Percentiles rank a stretch among this genome's conserved stretches.
These are phyloP conservation scores for Claviceps paspali DNA, from an alignment of 2,329 filamentous ascomycete genomes.

Conservation along the genomic window DNA sequence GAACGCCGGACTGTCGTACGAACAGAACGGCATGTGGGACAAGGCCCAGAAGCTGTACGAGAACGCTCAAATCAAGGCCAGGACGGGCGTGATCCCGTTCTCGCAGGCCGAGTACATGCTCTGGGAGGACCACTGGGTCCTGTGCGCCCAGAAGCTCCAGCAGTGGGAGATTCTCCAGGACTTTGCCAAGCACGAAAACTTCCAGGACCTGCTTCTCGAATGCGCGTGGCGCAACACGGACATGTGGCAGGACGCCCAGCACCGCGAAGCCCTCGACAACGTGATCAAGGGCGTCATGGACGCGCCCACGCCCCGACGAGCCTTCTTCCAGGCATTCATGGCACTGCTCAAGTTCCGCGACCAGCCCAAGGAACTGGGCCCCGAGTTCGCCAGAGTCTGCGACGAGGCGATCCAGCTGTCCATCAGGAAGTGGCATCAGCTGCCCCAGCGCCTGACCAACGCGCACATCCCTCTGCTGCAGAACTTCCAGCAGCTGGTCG, in stretches of 20 bases:
- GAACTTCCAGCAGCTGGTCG: conserved; percentile 95
- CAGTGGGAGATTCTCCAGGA: conserved; percentile 98
- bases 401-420: conserved; percentile 96
- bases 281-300: conserved; percentile 97
- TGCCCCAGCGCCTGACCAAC: conserved; percentile 86
- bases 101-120: conserved; percentile 96
- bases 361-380: conserved; percentile 61
- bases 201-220: conserved; percentile 89
- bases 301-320: conserved; percentile 79
- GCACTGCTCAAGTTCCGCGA: conserved; percentile 85
- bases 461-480: conserved; percentile 90
- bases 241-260: conserved; percentile 77
- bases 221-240: conserved; percentile 93
- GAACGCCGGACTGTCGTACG: conserved; percentile 90
- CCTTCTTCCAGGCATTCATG: conserved; percentile 99
- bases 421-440: conserved; percentile 96
- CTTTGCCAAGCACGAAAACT: conserved; percentile 96
- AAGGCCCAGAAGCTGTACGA: conserved; percentile 97
- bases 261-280: conserved; percentile 77
- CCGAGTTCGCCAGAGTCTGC: conserved; percentile 77
- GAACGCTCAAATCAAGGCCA: conserved; percentile 88
- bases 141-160: conserved; percentile 94
- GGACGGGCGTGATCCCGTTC: conserved; percentile 90
- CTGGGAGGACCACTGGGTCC: conserved; percentile 98
- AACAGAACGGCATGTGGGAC: conserved; percentile 99